A percentile compares a stretch with the other conserved stretches of the same genome.
Conservation (phyloP, 495 filamentous ascomycete species). For the Emericellopsis terricola region DNA sequence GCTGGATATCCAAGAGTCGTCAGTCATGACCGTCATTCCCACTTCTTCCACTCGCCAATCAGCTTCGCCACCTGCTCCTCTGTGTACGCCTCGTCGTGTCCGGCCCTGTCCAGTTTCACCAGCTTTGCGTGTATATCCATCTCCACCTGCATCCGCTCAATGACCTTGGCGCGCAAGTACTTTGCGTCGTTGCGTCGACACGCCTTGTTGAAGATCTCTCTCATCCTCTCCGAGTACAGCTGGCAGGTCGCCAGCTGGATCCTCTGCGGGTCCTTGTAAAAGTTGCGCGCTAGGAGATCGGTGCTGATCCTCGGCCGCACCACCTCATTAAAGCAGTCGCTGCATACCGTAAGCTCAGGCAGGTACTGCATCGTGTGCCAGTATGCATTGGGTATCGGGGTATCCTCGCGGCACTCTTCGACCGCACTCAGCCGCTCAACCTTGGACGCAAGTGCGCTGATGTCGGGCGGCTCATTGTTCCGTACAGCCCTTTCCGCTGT, state of each 20-base stretch:
- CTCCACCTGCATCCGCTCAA: conserved; percentile 22
- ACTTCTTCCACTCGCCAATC: conserved; percentile 34
- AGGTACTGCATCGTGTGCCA: conserved; percentile 24
- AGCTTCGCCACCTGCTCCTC: conserved; percentile 28
- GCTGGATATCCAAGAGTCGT: too few relatives aligned
- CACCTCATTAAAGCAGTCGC: conserved; percentile 44
- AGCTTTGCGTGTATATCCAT: conserved; percentile 12
- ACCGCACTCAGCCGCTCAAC: conserved; percentile 14
- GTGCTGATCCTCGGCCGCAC: conserved; percentile 42
- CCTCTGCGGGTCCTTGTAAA: conserved; percentile 30
- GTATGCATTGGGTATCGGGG: conserved; percentile 8
- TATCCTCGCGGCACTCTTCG: conserved; percentile 18
- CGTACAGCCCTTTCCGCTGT: conserved; percentile 17
- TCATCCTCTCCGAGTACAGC: conserved; percentile 60
- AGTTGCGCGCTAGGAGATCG: conserved; percentile 35
- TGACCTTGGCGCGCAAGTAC: conserved; percentile 30
- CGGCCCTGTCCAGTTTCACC: conserved; percentile 17
- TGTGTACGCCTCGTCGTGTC: conserved; percentile 25
- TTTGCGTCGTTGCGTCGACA: conserved; percentile 37
- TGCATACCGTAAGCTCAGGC: conserved; percentile 23
- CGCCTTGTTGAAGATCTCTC: conserved; percentile 41
- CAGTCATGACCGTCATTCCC: too few relatives aligned
- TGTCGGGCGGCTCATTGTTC: conserved; percentile 12
- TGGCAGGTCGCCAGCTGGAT: conserved; percentile 43
- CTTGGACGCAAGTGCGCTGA: conserved; percentile 16